phyloP scores from a whole-genome alignment of 2,329 filamentous ascomycete genomes.

The Trichoderma endophyticum region DNA sequence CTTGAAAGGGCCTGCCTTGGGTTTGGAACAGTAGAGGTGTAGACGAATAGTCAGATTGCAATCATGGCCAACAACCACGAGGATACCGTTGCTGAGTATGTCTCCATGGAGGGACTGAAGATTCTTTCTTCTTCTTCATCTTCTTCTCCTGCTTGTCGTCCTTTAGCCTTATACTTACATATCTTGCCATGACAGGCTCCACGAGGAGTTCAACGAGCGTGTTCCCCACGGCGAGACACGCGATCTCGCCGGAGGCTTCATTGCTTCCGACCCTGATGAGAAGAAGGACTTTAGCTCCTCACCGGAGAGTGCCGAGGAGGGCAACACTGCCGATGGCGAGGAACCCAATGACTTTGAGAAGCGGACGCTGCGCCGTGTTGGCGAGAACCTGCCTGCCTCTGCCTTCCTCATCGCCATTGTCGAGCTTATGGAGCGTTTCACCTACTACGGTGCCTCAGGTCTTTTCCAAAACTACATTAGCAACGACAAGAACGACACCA shows the following conservation, averaged over 20 bases:
- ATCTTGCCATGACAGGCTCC: not conserved
- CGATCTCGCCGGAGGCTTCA: slow-evolving; percentile 17
- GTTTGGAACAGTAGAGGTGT: slow-evolving; percentile 6
- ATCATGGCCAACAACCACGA: slow-evolving; percentile 19
- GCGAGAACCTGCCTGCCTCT: slow-evolving; percentile 52
- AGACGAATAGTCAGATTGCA: slow-evolving; percentile 4
- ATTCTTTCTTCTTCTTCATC: not conserved
- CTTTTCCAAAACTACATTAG: slow-evolving; percentile 56
- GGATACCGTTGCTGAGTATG: slow-evolving; percentile 18
- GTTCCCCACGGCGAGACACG: not conserved
- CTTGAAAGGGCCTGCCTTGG: slow-evolving; percentile 4
- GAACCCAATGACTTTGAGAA: slow-evolving; percentile 53
- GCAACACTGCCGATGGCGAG: slow-evolving; percentile 42
- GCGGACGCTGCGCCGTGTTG: slow-evolving; percentile 48
- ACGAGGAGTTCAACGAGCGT: slow-evolving; percentile 17
- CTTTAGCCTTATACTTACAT: not conserved
- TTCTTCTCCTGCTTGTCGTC: not conserved
- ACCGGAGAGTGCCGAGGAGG: slow-evolving; percentile 27
- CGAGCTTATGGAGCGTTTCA: slow-evolving; percentile 56
- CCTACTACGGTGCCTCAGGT: slow-evolving; percentile 54
- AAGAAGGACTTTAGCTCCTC: slow-evolving; percentile 14
- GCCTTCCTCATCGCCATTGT: slow-evolving; percentile 56
- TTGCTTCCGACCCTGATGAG: slow-evolving; percentile 11
- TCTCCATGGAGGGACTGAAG: not conserved
- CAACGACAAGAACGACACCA: slow-evolving; percentile 32